A percentile compares a stretch with the other conserved stretches of the same genome.
phyloP scores from a whole-genome alignment of 192 early-diverging fungal species.

The Nowakowskiella sp. region DNA sequence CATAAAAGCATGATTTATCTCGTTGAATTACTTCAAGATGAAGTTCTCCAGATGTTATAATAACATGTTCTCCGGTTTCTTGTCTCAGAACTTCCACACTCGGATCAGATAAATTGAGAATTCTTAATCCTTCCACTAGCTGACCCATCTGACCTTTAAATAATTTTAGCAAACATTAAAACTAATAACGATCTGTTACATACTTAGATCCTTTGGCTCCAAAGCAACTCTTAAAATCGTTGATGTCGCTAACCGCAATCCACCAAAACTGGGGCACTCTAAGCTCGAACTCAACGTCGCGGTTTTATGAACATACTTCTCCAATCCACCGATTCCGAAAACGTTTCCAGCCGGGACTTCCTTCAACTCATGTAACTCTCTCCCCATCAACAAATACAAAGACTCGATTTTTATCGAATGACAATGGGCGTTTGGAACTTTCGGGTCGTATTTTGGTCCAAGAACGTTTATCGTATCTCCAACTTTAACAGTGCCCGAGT shows the following conservation, averaged over 20 bases:
- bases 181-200: conserved; percentile 10
- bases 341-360: conserved; percentile 92
- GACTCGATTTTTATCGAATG: conserved; percentile 66
- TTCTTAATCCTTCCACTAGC: conserved; percentile 73
- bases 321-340: conserved; percentile 83
- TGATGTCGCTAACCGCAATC: conserved; percentile 51
- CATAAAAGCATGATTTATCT: conserved; percentile 2
- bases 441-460: conserved; percentile 87
- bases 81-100: conserved; percentile 86
- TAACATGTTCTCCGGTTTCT: conserved; percentile 94
- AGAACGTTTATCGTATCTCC: conserved; percentile 84
- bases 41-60: conserved; percentile 92
- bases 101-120: conserved; percentile 92
- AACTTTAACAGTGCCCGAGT: conserved; percentile 78
- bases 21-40: conserved; percentile 70
- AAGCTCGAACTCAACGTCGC: conserved; percentile 76
- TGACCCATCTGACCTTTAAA: conserved; percentile 68
- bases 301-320: conserved; percentile 88
- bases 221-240: conserved; percentile 96
- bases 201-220: conserved; percentile 81
- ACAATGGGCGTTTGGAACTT: conserved; percentile 26
- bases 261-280: conserved; percentile 70
- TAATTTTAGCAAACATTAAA: conserved; percentile 2
- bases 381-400: conserved; percentile 95
- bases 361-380: conserved; percentile 74